These are phyloP conservation scores for Gymnopilus junonius DNA, from an alignment of 768 basidiomycete genomes.

Conservation along the genomic window DNA sequence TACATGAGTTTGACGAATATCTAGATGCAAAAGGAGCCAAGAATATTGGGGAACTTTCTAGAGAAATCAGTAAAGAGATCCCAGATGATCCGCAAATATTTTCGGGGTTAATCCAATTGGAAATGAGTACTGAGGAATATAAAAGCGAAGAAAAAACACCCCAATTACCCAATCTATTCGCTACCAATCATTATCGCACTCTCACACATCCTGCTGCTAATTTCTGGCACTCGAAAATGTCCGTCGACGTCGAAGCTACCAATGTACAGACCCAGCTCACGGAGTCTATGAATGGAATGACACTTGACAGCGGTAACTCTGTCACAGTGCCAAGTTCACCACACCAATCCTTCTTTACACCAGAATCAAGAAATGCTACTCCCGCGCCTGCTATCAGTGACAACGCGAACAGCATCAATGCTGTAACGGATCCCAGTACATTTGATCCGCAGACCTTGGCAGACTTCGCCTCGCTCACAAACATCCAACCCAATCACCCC, in stretches of 20 bases:
- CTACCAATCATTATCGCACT: no score
- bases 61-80: background rate
- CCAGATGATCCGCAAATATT: background rate
- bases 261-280: no score
- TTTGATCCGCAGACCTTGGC: background rate
- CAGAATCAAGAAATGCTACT: no score
- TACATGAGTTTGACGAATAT: background rate
- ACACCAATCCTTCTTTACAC: no score
- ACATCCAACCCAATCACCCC: background rate
- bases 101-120: background rate
- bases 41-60: background rate
- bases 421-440: background rate
- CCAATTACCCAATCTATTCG: background rate
- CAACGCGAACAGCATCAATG: background rate
- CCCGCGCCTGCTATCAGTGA: no score
- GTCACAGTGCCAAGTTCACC: no score
- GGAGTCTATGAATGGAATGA: no score
- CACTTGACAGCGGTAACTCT: no score
- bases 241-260: no score
- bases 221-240: no score
- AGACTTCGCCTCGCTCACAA: no score
- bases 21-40: slow-evolving; percentile 1
- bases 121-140: background rate
- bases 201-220: no score
- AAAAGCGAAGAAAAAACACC: background rate